phyloP scores from a whole-genome alignment of 2,329 filamentous ascomycete genomes.

The Fusarium sp. region DNA sequence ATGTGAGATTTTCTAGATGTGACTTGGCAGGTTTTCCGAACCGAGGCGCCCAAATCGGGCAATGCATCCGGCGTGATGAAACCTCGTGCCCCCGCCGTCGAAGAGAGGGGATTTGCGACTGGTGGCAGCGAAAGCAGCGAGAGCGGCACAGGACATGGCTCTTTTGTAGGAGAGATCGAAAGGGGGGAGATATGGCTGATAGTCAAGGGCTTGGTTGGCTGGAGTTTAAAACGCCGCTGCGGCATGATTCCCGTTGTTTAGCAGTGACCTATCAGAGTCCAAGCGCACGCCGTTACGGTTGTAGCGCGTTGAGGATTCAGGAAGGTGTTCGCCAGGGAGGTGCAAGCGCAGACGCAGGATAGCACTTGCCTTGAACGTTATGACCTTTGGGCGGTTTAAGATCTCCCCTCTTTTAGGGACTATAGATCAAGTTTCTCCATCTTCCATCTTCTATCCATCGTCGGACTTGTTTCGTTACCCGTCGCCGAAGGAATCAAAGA shows the following conservation, averaged over 20 bases:
- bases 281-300: conserved; percentile 19
- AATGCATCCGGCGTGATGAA: conserved; percentile 24
- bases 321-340: conserved; percentile 23
- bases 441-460: not conserved
- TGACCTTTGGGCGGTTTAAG: conserved; percentile 15
- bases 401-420: conserved; percentile 13
- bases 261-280: conserved; percentile 19
- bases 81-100: conserved; percentile 23
- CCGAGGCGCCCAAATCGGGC: conserved; percentile 32
- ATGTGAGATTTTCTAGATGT: conserved; percentile 21
- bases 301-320: conserved; percentile 21
- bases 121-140: not conserved
- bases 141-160: not conserved
- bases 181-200: conserved; percentile 21
- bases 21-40: conserved; percentile 12
- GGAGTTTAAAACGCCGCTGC: conserved; percentile 12
- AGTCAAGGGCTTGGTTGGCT: conserved; percentile 21
- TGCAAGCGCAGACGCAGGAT: conserved; percentile 16
- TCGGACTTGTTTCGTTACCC: not conserved
- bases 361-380: conserved; percentile 16
- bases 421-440: conserved; percentile 4
- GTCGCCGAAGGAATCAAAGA: not conserved
- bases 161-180: conserved; percentile 14
- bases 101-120: not conserved
- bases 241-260: conserved; percentile 15